Percentiles rank a stretch among this genome's conserved stretches.
These are phyloP conservation scores for Gelatoporia subvermispora DNA, from an alignment of 768 basidiomycete genomes.

Conservation along the genomic window DNA sequence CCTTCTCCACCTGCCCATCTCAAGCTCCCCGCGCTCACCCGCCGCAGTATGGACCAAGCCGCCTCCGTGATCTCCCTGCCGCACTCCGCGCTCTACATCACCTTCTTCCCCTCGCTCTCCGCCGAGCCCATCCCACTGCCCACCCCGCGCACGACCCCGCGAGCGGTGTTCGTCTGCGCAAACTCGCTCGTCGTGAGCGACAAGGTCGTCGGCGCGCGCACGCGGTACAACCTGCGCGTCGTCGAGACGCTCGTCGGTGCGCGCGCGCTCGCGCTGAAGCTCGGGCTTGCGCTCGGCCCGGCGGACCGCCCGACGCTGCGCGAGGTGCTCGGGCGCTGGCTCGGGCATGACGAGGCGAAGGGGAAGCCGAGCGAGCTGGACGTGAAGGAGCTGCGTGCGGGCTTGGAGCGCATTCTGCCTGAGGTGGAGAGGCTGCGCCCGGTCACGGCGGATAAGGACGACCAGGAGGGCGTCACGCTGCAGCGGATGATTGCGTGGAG, in stretches of 20 bases:
- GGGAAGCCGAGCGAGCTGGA: constrained; percentile 40
- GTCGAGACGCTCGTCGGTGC: constrained; percentile 87
- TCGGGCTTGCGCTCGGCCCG: constrained; percentile 39
- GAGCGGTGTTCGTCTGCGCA: constrained; percentile 67
- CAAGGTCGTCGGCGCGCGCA: constrained; percentile 64
- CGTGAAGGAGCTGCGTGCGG: constrained; percentile 40
- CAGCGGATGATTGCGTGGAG: constrained; percentile 69
- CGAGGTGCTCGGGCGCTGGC: constrained; percentile 58
- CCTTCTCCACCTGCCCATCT: not conserved
- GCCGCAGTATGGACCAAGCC: constrained; percentile 80
- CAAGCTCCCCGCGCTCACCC: constrained; percentile 1
- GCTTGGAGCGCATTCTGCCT: constrained; percentile 40
- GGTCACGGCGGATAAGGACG: constrained; percentile 29
- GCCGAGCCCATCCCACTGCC: constrained; percentile 67
- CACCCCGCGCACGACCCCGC: constrained; percentile 27
- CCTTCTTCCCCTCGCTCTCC: constrained; percentile 71
- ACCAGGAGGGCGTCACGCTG: constrained; percentile 58
- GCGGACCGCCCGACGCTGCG: constrained; percentile 58
- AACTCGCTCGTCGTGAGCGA: constrained; percentile 82
- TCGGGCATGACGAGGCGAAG: constrained; percentile 19
- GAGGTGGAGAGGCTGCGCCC: constrained; percentile 54
- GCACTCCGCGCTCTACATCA: constrained; percentile 69
- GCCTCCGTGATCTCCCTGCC: constrained; percentile 77
- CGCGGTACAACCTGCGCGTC: constrained; percentile 83
- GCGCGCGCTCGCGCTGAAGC: constrained; percentile 57